A percentile compares a stretch with the other conserved stretches of the same genome.
Conservation (phyloP, 352 stramenopile species). For the Phytopythium sindhum region DNA sequence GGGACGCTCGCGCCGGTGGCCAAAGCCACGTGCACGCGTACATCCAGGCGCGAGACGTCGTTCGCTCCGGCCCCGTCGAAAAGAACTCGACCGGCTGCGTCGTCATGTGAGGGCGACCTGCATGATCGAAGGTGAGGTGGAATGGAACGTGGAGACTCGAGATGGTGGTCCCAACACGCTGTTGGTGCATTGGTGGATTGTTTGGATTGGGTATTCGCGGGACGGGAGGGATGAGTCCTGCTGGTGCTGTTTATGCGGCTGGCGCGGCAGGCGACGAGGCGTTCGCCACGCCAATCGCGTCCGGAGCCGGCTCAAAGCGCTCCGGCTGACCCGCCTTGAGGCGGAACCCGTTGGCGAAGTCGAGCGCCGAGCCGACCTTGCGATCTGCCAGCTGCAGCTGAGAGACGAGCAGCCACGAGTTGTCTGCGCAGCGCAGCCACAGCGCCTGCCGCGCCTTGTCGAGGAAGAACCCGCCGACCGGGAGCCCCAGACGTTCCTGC, state of each 20-base stretch:
- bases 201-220: neutral
- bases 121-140: slow-evolving; percentile 21
- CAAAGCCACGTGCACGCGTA: slow-evolving; percentile 58
- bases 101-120: slow-evolving; percentile 38
- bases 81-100: slow-evolving; percentile 55
- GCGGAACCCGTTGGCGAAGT: slow-evolving; percentile 81
- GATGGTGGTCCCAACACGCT: neutral
- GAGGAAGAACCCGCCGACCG: slow-evolving; percentile 60
- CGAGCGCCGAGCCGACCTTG: slow-evolving; percentile 54
- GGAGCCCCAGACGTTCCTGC: neutral
- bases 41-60: slow-evolving; percentile 52
- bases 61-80: slow-evolving; percentile 50
- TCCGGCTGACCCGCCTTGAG: slow-evolving; percentile 60
- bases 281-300: neutral
- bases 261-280: neutral
- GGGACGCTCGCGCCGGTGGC: slow-evolving; percentile 34
- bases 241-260: neutral
- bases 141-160: neutral
- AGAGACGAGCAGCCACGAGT: slow-evolving; percentile 65
- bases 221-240: neutral
- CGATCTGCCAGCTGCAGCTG: slow-evolving; percentile 66
- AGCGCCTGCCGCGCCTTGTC: slow-evolving; percentile 68
- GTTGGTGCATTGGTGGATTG: neutral
- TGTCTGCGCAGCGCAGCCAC: slow-evolving; percentile 59
- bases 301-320: slow-evolving; percentile 26